phyloP scores from a whole-genome alignment of 2,329 filamentous ascomycete genomes.

The Alternaria gansuensis region DNA sequence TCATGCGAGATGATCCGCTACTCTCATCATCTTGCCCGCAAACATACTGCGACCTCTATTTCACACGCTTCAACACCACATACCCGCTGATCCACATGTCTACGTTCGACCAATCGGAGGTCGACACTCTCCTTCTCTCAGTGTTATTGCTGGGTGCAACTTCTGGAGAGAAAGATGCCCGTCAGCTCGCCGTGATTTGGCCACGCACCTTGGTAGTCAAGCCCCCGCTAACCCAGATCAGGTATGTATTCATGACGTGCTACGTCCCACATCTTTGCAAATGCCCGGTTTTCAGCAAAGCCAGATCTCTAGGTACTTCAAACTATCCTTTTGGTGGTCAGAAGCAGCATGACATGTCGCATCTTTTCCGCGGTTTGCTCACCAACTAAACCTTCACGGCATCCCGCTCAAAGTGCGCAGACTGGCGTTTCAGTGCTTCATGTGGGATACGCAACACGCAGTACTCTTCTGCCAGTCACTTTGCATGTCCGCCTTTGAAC shows the following conservation, averaged over 20 bases:
- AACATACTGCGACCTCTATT: slow-evolving; percentile 67
- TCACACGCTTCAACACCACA: slow-evolving; percentile 67
- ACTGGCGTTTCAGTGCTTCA: slow-evolving; percentile 68
- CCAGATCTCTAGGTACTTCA: slow-evolving; percentile 69
- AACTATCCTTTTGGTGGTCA: slow-evolving; percentile 69
- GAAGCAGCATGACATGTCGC: slow-evolving; percentile 70
- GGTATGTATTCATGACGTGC: slow-evolving; percentile 68
- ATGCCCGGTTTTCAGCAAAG: slow-evolving; percentile 65
- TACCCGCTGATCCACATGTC: slow-evolving; percentile 68
- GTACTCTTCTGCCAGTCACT: slow-evolving; percentile 72
- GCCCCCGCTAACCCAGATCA: slow-evolving; percentile 20
- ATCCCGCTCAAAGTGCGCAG: slow-evolving; percentile 33
- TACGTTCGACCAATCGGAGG: slow-evolving; percentile 63
- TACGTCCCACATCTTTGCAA: slow-evolving; percentile 68
- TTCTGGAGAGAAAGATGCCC: slow-evolving; percentile 66
- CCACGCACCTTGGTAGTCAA: slow-evolving; percentile 15
- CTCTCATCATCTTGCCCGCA: slow-evolving; percentile 63
- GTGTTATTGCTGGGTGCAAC: slow-evolving; percentile 69
- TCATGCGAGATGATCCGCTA: slow-evolving; percentile 61
- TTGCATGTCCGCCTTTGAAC: slow-evolving; percentile 72
- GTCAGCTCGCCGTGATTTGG: slow-evolving; percentile 62
- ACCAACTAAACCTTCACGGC: slow-evolving; percentile 43
- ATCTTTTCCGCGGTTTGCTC: slow-evolving; percentile 65
- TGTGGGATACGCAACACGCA: slow-evolving; percentile 73
- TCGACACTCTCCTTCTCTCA: slow-evolving; percentile 64